Conservation (phyloP, 495 filamentous ascomycete genomes). For the Penicillium samsonianum region DNA sequence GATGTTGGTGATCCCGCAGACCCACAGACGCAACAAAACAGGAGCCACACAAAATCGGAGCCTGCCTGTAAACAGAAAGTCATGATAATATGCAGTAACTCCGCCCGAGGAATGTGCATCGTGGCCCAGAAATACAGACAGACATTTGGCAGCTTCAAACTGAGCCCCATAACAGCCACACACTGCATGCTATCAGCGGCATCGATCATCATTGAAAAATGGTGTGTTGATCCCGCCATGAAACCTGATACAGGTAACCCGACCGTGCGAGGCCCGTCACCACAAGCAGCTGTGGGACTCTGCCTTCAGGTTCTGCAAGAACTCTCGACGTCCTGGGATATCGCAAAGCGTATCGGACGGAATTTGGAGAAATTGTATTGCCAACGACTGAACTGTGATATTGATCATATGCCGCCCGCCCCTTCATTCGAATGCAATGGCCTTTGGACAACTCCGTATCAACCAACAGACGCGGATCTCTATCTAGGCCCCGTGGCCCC, state of each 20-base stretch:
- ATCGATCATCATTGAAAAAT: constrained; percentile 28
- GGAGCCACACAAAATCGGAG: background rate
- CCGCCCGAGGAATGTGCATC: constrained; percentile 23
- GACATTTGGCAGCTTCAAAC: constrained; percentile 32
- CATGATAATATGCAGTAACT: constrained; percentile 17
- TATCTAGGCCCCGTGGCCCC: too few species aligned
- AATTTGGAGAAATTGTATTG: constrained; percentile 29
- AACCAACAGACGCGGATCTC: background rate
- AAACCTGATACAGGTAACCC: constrained; percentile 1
- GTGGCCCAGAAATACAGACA: constrained; percentile 32
- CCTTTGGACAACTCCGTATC: background rate
- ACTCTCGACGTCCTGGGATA: constrained; percentile 31
- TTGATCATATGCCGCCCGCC: constrained; percentile 13
- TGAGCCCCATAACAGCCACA: constrained; percentile 33
- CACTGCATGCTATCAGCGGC: constrained; percentile 33
- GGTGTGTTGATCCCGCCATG: constrained; percentile 5
- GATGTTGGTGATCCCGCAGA: background rate
- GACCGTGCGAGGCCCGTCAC: background rate
- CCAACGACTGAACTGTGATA: constrained; percentile 17
- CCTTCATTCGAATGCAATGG: constrained; percentile 3
- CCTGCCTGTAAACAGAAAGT: constrained; percentile 12
- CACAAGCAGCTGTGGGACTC: constrained; percentile 20
- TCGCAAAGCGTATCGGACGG: constrained; percentile 28
- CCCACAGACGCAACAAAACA: background rate
- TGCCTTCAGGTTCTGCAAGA: constrained; percentile 25